Evolutionary conservation across 352 stramenopile genomes (phyloP), one percentile per base, ranked within the genome.

Genomic region (Phytophthora kernoviae): DNA sequence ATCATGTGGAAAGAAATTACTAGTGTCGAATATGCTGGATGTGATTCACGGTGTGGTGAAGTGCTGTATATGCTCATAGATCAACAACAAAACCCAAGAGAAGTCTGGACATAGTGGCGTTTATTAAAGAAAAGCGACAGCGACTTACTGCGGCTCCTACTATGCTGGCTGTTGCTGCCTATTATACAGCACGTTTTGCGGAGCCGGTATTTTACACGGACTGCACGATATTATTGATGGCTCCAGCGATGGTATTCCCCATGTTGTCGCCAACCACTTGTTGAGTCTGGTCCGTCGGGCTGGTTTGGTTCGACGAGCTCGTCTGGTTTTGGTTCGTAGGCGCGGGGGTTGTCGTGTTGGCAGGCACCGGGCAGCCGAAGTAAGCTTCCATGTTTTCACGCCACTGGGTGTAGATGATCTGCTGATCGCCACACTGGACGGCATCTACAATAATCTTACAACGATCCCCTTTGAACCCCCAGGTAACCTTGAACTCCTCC

Each of bases 361-460:
- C 42, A 1, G 58, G 70, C 12, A 45, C 30, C 2, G 72, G 65
- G 22, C 72, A 81, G 21, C 72, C 72, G 20, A 81, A 78, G 26
- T 73, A 47, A 9, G 33, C 43, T 42, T 69, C 65, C 56, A 77
- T 75, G n/a, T 59, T 27, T 22, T 74, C 50, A 15, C 62, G 71
- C 68, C 71, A 77, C 37, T 56, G 34, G 5, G 22, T 43, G n/a
- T 66, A 44, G 36, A 60, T 33, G 21, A 80, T 77, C 15, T 43
- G 27, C 30, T 66, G 44, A 11, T 70, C 54, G 24, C 72, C 64
- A 6, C 58, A 58, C 14, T 54, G 42, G 44, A 83, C 62, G 8
- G 52, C 57, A 32, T 83, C 49, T 5, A 83, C 54, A 33, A 81
- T 70, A n/a, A 27, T 49, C 54, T 79, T 77, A 54, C 73, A 78